phyloP scores from a whole-genome alignment of 345 rosid species.

The Odontarrhena argentea region DNA sequence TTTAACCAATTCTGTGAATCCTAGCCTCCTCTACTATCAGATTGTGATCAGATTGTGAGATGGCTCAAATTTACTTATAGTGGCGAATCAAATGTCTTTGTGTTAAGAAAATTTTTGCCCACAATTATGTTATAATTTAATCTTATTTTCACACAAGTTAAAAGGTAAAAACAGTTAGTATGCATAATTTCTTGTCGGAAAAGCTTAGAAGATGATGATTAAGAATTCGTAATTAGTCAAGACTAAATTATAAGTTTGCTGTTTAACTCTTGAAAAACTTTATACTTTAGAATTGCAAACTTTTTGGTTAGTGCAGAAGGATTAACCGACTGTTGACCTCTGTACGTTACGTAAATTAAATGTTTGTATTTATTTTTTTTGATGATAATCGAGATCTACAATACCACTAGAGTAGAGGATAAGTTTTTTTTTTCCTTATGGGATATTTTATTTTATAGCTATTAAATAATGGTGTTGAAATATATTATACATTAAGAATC shows the following conservation, averaged over 20 bases:
- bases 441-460: not conserved
- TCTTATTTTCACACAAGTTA: no score
- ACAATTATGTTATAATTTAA: no score
- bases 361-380: conserved; percentile 22
- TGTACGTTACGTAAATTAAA: not conserved
- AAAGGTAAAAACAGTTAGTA: no score
- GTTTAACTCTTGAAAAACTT: no score
- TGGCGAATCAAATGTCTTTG: no score
- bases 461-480: conserved; percentile 4
- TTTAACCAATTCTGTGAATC: no score
- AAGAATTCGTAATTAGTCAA: not conserved
- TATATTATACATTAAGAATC: conserved; percentile 6
- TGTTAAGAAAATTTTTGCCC: no score
- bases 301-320: not conserved
- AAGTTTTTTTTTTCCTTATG: conserved; percentile 3
- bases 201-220: no score
- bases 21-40: no score
- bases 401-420: conserved; percentile 9
- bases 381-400: conserved; percentile 26
- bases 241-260: not conserved
- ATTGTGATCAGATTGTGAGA: no score
- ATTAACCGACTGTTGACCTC: conserved; percentile 2
- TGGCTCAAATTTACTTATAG: no score
- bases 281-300: not conserved
- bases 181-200: no score